Evolutionary conservation across 345 rosid species (phyloP), one percentile per base, ranked within the genome.

Genomic region (Euphorbia peplus): DNA sequence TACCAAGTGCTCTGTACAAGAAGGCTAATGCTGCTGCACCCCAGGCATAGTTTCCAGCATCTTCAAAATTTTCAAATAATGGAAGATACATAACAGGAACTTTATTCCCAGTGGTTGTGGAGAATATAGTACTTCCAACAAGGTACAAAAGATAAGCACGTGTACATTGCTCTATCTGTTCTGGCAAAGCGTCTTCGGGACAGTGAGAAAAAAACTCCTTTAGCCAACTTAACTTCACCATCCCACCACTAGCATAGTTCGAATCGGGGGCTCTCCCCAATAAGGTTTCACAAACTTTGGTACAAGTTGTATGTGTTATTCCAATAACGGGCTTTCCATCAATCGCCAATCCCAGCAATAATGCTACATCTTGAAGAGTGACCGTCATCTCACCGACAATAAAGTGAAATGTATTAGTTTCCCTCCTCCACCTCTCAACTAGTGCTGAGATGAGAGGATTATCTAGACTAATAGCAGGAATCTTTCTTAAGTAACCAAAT

Each of bases 11-110:
- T 55, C 98, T 87, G 48, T 93, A 93, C 73, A 93, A 80, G 84
- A 93, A 93, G 25, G 95, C 88, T 81, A 93, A 82, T 28, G 96
- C 90, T 21, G 97, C 97, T 24, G 98, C 96, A 47, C 97, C 98
- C 96, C 96, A 93, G 10, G 98, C 92, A 81, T 80, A 93, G 21
- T 71, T 84, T 53, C 96, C 98, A 63, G 96, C 85, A 64, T 84
- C 86, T 47, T 90, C 96, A 79, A 93, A 90, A 82, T 84, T 79
- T 47, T 82, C 88, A 78, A 90, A 90, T 74, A 93, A 67, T 8
- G 97, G 98, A 66, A 93, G 93, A 81, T 93, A 93, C 98, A 93
- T 90, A 28, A 93, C 98, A 18, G 98, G 98, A 32, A 93, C 98
- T 76, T 93, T 93, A 79, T 93, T 93, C 66, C 98, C 98, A 8